Conservation (phyloP, 2,329 filamentous ascomycete genomes). For the Cercospora zeina region DNA sequence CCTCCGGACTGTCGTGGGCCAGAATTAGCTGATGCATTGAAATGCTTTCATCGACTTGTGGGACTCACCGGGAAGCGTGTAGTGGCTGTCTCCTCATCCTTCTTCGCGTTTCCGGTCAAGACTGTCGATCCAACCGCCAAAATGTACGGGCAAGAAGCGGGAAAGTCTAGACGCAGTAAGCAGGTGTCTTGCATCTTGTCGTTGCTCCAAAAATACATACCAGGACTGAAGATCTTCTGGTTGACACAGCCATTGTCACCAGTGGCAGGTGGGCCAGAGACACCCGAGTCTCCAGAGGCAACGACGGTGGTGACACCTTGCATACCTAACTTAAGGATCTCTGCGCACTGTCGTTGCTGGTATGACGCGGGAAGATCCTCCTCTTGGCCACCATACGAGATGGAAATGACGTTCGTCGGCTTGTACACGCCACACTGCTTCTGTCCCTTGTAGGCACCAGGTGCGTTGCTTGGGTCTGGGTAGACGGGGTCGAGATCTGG, state of each 20-base stretch:
- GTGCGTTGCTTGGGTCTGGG: slow-evolving; percentile 45
- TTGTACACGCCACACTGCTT: slow-evolving; percentile 51
- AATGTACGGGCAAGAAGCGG: slow-evolving; percentile 39
- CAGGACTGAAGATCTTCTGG: slow-evolving; percentile 44
- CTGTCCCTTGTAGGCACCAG: slow-evolving; percentile 48
- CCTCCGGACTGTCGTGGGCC: slow-evolving; percentile 41
- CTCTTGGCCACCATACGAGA: slow-evolving; percentile 61
- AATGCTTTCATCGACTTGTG: too few species aligned
- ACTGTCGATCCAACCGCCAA: slow-evolving; percentile 49
- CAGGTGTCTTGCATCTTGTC: not conserved
- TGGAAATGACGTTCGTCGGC: slow-evolving; percentile 59
- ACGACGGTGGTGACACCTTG: slow-evolving; percentile 53
- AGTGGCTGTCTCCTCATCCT: slow-evolving; percentile 44
- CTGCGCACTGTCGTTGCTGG: slow-evolving; percentile 51
- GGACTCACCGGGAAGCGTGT: slow-evolving; percentile 41
- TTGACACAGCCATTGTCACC: slow-evolving; percentile 40
- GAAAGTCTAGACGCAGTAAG: slow-evolving; percentile 38
- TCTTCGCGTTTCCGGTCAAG: slow-evolving; percentile 39
- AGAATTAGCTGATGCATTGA: not conserved
- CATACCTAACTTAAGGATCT: slow-evolving; percentile 53
- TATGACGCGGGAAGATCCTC: slow-evolving; percentile 56
- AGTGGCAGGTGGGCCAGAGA: slow-evolving; percentile 36
- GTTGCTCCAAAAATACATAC: too few species aligned
- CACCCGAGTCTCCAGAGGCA: slow-evolving; percentile 52
- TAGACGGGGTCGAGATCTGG: slow-evolving; percentile 50